Evolutionary conservation across 306 rosid genomes (phyloP).

Genomic region (Vigna reflexopilosa): DNA sequence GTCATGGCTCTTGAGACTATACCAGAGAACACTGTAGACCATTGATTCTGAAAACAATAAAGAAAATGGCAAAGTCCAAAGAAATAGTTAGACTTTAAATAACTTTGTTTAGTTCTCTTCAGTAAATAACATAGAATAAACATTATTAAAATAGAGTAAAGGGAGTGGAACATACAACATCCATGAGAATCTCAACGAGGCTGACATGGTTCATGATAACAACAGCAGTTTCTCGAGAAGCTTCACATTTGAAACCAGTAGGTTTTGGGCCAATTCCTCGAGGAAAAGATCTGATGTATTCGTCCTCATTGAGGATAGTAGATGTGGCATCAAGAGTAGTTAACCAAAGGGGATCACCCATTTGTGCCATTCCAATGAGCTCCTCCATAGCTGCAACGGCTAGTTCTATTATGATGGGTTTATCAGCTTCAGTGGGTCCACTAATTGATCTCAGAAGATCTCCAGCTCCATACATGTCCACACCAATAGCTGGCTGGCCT

Average conservation of each 20-base stretch:
- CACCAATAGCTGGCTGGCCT: conserved; percentile 59
- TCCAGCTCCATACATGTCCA: conserved; percentile 72
- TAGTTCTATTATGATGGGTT: conserved; percentile 89
- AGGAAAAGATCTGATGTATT: conserved; percentile 79
- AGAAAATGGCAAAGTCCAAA: background rate
- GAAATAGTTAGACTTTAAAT: background rate
- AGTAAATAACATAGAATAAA: background rate
- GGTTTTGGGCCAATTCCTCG: conserved; percentile 84
- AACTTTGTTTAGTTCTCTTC: background rate
- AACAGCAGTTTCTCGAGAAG: conserved; percentile 78
- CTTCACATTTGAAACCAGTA: conserved; percentile 74
- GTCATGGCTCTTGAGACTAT: conserved; percentile 95
- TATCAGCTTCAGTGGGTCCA: conserved; percentile 78
- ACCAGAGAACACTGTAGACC: conserved; percentile 89
- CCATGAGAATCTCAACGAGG: conserved; percentile 98
- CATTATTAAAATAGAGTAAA: background rate
- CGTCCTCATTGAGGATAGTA: conserved; percentile 75
- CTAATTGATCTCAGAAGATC: conserved; percentile 77
- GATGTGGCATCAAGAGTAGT: conserved; percentile 66
- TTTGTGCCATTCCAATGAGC: conserved; percentile 82
- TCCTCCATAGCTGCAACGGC: conserved; percentile 99
- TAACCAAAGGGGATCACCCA: conserved; percentile 94
- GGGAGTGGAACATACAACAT: conserved; percentile 60
- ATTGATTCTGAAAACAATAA: conserved; percentile 61
- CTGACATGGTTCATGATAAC: conserved; percentile 90